Conservation (phyloP, 2,329 filamentous ascomycete genomes). For the Penicillium sp. region DNA sequence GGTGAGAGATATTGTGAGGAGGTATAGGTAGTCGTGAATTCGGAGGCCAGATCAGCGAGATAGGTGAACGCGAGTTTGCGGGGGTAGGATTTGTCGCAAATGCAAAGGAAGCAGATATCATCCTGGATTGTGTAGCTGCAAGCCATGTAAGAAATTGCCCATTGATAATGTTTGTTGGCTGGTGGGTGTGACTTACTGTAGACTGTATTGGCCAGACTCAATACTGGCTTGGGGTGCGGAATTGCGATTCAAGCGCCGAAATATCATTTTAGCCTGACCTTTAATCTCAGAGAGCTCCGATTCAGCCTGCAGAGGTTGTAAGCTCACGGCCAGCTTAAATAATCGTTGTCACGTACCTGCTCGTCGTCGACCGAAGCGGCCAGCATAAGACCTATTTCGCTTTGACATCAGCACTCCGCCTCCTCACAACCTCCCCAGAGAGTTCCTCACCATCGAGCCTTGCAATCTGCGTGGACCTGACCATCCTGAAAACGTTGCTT, state of each 20-base stretch:
- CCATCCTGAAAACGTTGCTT: constrained; percentile 56
- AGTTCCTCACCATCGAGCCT: constrained; percentile 74
- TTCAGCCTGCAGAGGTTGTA: constrained; percentile 55
- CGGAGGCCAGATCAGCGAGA: constrained; percentile 83
- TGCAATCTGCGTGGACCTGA: constrained; percentile 90
- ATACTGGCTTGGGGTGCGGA: constrained; percentile 89
- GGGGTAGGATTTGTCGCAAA: constrained; percentile 90
- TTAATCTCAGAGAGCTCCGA: constrained; percentile 83
- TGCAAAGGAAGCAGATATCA: constrained; percentile 86
- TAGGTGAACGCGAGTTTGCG: constrained; percentile 99
- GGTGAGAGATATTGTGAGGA: constrained; percentile 70
- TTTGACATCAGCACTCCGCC: constrained; percentile 25
- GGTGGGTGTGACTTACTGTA: constrained; percentile 65
- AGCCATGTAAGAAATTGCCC: constrained; percentile 4
- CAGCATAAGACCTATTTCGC: constrained; percentile 75
- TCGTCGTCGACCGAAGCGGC: constrained; percentile 94
- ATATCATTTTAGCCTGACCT: constrained; percentile 82
- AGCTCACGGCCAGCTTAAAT: constrained; percentile 5
- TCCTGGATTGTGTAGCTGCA: constrained; percentile 77
- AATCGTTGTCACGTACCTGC: constrained; percentile 53
- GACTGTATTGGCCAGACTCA: constrained; percentile 76
- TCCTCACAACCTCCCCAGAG: constrained; percentile 1
- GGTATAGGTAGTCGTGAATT: constrained; percentile 87
- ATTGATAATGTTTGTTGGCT: neutral
- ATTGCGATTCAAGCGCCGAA: constrained; percentile 83